Base-by-base conservation (phyloP, 108 stramenopile genomes). In the Stephanodiscus minutulus region DNA sequence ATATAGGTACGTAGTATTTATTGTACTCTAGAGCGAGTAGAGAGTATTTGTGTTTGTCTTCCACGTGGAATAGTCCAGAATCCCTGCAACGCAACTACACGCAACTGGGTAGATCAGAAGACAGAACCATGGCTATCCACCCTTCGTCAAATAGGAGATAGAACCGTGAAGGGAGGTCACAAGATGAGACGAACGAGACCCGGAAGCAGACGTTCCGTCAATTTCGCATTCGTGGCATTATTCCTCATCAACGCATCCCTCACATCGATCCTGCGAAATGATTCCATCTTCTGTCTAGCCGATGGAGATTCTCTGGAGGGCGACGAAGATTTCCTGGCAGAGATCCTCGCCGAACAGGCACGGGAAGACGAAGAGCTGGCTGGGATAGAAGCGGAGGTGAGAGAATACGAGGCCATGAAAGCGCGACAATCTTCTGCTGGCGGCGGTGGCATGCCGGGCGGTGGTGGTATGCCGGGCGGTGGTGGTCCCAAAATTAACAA, bases 341-440 rank as follows among this genome's bases (percentile, higher is more conserved):
- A 80, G 59, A 75, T 80, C 17, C 64, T 80, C 39, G 68, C 68
- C 50, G 73, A 80, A 70, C 74, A 80, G 73, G 79, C 79, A 20
- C 13, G 55, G 48, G 68, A 80, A 5, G 74, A 80, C 2, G 79
- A 74, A n/a, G 79, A 80, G 39, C 62, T 69, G 33, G 73, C 61
- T 15, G 24, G 44, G 48, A 12, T 75, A 18, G 79, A 75, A 58
- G 73, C 74, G 7, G 79, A 74, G 48, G 50, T 49, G 20, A 70
- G 44, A 22, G 79, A 80, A 41, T 74, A 55, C 41, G 79, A 75
- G 56, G 79, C 68, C 50, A 68, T 77, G 49, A 44, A 53, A 39
- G 72, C 72, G 10, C 43, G 61, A 21, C 73, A 61, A 27, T 28
- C 64, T 49, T 67, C 77, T 27, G 55, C 18, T 15, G 28, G 58